phyloP scores from a whole-genome alignment of 257 asterid genomes.

The Nicotiana undulata region DNA sequence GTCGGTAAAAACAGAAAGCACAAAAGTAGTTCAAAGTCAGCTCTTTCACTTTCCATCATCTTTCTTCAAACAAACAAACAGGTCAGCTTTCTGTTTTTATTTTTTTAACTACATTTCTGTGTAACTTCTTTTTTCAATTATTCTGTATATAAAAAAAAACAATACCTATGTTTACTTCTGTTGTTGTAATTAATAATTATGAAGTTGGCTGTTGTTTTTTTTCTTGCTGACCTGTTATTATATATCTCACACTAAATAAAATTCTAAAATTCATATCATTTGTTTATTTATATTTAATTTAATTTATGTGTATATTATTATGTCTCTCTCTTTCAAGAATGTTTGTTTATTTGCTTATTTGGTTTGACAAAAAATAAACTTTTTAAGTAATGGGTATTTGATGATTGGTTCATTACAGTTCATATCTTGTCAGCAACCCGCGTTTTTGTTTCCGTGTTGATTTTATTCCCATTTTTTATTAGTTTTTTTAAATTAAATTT shows the following conservation, averaged over 20 bases:
- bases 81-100: background rate
- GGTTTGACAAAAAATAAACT: background rate
- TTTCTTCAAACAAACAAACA: conserved; percentile 9
- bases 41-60: conserved; percentile 10
- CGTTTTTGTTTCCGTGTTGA: conserved; percentile 35
- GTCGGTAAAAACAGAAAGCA: background rate
- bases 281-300: background rate
- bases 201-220: conserved; percentile 1
- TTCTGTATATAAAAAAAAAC: background rate
- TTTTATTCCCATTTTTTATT: conserved; percentile 7
- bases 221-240: conserved; percentile 5
- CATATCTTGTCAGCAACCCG: conserved; percentile 68
- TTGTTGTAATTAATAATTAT: conserved; percentile 7
- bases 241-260: background rate
- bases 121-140: background rate
- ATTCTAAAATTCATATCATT: background rate
- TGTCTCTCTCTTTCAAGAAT: conserved; percentile 14
- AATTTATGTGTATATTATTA: background rate
- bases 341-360: conserved; percentile 6
- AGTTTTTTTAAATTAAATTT: background rate
- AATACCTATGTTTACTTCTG: conserved; percentile 32
- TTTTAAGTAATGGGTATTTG: conserved; percentile 6
- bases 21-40: background rate
- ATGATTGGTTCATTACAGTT: conserved; percentile 29
- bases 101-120: background rate